These are phyloP conservation scores for Populus deltoides DNA, from an alignment of 345 rosid genomes.

Conservation along the genomic window DNA sequence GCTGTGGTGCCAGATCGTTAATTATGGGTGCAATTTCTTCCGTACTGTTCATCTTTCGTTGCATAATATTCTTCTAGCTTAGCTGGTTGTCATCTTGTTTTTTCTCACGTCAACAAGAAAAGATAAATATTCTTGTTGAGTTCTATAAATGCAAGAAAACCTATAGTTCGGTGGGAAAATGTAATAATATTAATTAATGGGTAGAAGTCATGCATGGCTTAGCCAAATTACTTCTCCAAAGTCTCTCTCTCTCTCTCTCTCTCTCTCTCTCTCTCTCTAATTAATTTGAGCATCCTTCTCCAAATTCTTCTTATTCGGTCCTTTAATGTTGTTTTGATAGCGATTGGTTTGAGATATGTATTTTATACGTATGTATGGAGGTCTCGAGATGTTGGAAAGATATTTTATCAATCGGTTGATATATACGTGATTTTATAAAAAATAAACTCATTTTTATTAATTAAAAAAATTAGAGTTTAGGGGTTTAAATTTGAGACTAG, in stretches of 20 bases:
- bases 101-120: not conserved
- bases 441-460: no score
- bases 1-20: no score
- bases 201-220: not conserved
- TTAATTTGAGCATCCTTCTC: not conserved
- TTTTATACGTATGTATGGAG: no score
- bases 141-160: not conserved
- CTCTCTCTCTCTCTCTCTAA: no score
- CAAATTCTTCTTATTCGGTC: not conserved
- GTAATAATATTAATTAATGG: not conserved
- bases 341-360: no score
- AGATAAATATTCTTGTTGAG: not conserved
- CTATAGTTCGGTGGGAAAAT: not conserved
- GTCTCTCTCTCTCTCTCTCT: no score
- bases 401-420: no score
- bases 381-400: no score
- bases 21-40: not conserved
- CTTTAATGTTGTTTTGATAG: no score
- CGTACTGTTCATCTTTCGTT: not conserved
- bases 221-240: not conserved
- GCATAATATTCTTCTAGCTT: not conserved
- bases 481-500: no score
- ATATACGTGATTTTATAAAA: no score
- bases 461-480: no score
- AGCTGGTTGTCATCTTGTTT: not conserved